Evolutionary conservation across 192 early-diverging fungal genomes (phyloP).

Genomic region (Hyaloraphidium curvatum): DNA sequence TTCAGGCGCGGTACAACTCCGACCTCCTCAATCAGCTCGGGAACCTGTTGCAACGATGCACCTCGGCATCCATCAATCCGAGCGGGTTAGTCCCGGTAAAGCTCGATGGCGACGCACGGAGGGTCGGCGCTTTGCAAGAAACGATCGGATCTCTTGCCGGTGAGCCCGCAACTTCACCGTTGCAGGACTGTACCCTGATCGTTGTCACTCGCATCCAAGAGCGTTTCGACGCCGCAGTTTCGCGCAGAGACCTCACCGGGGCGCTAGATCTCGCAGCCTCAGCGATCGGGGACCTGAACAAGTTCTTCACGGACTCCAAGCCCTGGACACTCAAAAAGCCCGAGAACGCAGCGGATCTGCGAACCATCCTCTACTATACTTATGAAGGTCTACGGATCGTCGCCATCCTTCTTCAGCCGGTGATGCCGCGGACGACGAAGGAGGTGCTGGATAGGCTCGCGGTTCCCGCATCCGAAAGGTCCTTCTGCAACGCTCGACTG

Average conservation of each 20-base stretch:
- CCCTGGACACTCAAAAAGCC: constrained; percentile 66
- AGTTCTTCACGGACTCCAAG: constrained; percentile 39
- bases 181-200: constrained; percentile 9
- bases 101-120: constrained; percentile 5
- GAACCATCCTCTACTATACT: constrained; percentile 47
- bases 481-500: too few species aligned
- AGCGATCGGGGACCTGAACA: constrained; percentile 49
- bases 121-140: constrained; percentile 15
- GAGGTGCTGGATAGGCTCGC: constrained; percentile 44
- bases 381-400: constrained; percentile 55
- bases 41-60: constrained; percentile 55
- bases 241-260: constrained; percentile 28
- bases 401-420: constrained; percentile 55
- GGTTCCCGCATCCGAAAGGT: too few species aligned
- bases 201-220: not conserved
- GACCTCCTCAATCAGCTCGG: constrained; percentile 66
- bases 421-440: constrained; percentile 62
- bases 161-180: constrained; percentile 15
- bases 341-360: constrained; percentile 17
- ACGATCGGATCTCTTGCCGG: constrained; percentile 8
- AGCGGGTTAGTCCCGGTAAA: constrained; percentile 15
- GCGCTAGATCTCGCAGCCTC: constrained; percentile 43
- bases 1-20: constrained; percentile 50
- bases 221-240: constrained; percentile 5
- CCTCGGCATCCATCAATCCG: constrained; percentile 34